phyloP scores from a whole-genome alignment of 208 protist species.

The Acanthamoeba lenticulata region DNA sequence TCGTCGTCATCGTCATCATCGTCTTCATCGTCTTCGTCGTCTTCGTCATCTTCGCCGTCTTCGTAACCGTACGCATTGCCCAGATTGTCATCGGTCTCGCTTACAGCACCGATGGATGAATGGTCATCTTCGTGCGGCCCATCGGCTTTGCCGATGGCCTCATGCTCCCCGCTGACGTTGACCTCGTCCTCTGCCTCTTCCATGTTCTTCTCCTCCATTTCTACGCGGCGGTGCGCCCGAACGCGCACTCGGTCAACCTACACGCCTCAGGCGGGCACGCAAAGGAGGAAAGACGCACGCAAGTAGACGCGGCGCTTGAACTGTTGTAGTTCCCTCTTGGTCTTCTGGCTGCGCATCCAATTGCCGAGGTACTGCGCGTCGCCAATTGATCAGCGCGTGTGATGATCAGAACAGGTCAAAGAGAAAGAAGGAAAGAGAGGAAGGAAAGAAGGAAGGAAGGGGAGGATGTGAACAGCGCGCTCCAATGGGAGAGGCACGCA shows the following conservation, averaged over 20 bases:
- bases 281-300: not conserved
- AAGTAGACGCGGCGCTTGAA: no score
- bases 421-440: not conserved
- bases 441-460: not conserved
- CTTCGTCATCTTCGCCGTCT: not conserved
- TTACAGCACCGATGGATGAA: no score
- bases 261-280: not conserved
- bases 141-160: no score
- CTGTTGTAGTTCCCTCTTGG: no score
- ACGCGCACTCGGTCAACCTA: no score
- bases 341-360: no score
- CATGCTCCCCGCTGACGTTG: no score
- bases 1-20: not conserved
- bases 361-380: no score
- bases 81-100: no score
- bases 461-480: not conserved
- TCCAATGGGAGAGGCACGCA: not conserved
- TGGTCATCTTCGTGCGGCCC: not conserved
- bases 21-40: not conserved
- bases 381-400: no score
- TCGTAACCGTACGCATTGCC: not conserved
- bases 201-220: not conserved
- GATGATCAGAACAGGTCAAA: not conserved
- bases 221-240: no score
- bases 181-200: no score